Percentiles rank a stretch among this genome's conserved stretches.
These are phyloP conservation scores for Cicer pinnatifidum DNA, from an alignment of 306 rosid species.

Conservation along the genomic window DNA sequence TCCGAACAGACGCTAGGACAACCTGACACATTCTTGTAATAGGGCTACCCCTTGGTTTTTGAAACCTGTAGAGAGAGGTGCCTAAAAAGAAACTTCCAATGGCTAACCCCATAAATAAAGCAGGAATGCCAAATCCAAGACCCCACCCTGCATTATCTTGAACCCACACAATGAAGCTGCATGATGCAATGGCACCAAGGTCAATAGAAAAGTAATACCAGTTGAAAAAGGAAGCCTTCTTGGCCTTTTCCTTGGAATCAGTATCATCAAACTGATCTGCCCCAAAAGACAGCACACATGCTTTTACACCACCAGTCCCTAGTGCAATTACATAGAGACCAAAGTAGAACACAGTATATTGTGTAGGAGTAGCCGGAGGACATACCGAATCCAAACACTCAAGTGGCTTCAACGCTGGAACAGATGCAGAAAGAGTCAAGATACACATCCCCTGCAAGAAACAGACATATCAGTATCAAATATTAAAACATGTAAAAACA, in stretches of 20 bases:
- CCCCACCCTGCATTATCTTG: constrained; percentile 98
- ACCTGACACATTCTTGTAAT: constrained; percentile 85
- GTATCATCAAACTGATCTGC: constrained; percentile 96
- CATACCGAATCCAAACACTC: constrained; percentile 71
- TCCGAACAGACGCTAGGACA: constrained; percentile 72
- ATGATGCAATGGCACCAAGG: constrained; percentile 77
- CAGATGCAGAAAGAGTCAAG: constrained; percentile 79
- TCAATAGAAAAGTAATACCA: constrained; percentile 91
- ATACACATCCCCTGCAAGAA: constrained; percentile 81
- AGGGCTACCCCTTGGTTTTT: constrained; percentile 85
- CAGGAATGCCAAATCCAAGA: constrained; percentile 93
- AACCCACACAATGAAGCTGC: constrained; percentile 78
- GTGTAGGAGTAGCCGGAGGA: constrained; percentile 73
- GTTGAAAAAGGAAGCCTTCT: constrained; percentile 86
- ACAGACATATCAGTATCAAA: constrained; percentile 14
- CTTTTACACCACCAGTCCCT: constrained; percentile 92
- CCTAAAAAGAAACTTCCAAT: constrained; percentile 74
- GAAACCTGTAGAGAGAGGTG: constrained; percentile 83
- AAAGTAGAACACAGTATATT: constrained; percentile 72
- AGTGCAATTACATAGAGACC: constrained; percentile 89
- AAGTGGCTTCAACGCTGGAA: constrained; percentile 71
- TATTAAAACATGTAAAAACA: not conserved
- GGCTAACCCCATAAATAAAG: constrained; percentile 77
- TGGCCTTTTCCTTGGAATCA: constrained; percentile 69
- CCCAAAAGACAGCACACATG: constrained; percentile 84